A percentile compares a stretch with the other conserved stretches of the same genome.
Conservation (phyloP, 495 filamentous ascomycete species). For the Daldinia caldariorum region DNA sequence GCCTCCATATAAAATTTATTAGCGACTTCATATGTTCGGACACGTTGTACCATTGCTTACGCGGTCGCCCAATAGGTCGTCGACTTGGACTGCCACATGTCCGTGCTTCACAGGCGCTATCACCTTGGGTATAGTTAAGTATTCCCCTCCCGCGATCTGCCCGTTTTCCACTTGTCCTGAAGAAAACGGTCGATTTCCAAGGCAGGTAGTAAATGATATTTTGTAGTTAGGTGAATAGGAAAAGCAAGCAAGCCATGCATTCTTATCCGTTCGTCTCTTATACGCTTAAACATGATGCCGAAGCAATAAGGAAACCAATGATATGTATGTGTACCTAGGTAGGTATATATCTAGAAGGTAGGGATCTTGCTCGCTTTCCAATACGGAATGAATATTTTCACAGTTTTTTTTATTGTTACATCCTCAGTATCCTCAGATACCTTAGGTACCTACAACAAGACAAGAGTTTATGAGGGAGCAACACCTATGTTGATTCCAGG, state of each 20-base stretch:
- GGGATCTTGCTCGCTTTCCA: too few relatives aligned
- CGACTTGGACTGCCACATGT: constrained; percentile 38
- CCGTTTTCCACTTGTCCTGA: neutral
- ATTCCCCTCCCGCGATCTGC: neutral
- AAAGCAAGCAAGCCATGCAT: too few relatives aligned
- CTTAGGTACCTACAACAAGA: too few relatives aligned
- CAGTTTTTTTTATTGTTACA: too few relatives aligned
- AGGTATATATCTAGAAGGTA: too few relatives aligned
- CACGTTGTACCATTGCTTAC: constrained; percentile 31
- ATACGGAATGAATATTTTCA: too few relatives aligned
- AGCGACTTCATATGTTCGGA: constrained; percentile 16
- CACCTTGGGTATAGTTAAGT: neutral
- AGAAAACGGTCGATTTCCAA: neutral
- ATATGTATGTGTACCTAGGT: neutral
- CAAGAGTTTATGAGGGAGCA: too few relatives aligned
- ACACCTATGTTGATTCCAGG: too few relatives aligned
- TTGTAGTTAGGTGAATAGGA: too few relatives aligned
- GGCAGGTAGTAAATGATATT: too few relatives aligned
- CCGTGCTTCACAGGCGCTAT: constrained; percentile 32
- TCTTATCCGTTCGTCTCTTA: neutral
- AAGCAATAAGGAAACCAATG: neutral
- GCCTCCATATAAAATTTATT: constrained; percentile 13
- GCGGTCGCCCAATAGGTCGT: constrained; percentile 19
- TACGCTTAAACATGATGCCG: neutral
- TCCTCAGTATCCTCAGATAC: too few relatives aligned